Evolutionary conservation across 75 land plant genomes (phyloP).

Genomic region (Pinus albicaulis): DNA sequence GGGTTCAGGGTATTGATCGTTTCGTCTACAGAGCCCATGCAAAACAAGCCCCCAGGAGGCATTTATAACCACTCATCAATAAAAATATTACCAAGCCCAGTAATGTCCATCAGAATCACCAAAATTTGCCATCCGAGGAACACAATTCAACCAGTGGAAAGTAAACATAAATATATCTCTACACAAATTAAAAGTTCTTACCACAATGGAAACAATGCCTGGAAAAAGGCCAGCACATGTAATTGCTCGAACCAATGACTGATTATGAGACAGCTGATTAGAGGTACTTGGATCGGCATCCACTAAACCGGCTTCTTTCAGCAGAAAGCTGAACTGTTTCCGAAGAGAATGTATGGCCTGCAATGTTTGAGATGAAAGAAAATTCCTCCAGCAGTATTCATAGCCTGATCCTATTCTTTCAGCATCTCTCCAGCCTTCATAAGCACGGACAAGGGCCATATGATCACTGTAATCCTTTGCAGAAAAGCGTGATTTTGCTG

Average conservation of each 20-base stretch:
- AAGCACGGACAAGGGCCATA: constrained; percentile 96
- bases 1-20: neutral
- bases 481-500: constrained; percentile 83
- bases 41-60: neutral
- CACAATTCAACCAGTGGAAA: neutral
- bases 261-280: constrained; percentile 65
- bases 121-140: neutral
- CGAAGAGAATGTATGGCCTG: constrained; percentile 88
- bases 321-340: constrained; percentile 74
- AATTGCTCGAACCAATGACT: constrained; percentile 79
- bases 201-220: constrained; percentile 89
- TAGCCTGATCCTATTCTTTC: constrained; percentile 70
- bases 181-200: constrained; percentile 18
- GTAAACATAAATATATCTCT: neutral
- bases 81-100: neutral
- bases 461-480: constrained; percentile 95
- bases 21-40: neutral
- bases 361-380: constrained; percentile 84
- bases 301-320: constrained; percentile 79
- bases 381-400: constrained; percentile 97
- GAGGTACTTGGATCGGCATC: constrained; percentile 43
- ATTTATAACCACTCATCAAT: neutral
- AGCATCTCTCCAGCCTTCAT: constrained; percentile 95
- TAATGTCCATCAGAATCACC: neutral
- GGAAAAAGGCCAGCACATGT: constrained; percentile 98